phyloP scores from a whole-genome alignment of 2,329 filamentous ascomycete species.

The Aureobasidium sp. region DNA sequence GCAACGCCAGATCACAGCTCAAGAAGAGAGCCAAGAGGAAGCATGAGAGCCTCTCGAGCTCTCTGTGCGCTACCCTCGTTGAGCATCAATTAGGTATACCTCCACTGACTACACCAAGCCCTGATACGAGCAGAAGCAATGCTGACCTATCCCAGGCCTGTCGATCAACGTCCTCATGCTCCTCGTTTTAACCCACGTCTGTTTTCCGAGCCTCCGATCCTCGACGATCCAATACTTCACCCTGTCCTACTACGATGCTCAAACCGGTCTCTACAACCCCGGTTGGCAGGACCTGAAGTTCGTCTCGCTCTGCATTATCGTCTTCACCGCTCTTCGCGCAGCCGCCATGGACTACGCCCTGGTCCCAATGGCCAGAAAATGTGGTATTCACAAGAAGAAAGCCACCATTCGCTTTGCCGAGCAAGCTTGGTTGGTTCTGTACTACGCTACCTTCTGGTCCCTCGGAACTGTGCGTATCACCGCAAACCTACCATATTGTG shows the following conservation, averaged over 20 bases:
- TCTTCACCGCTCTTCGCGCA: constrained; percentile 81
- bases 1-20: neutral
- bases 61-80: constrained; percentile 29
- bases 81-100: constrained; percentile 33
- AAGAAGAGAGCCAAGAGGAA: constrained; percentile 15
- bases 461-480: constrained; percentile 50
- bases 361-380: constrained; percentile 62
- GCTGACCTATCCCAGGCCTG: constrained; percentile 48
- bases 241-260: constrained; percentile 70
- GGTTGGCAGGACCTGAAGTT: constrained; percentile 74
- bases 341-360: constrained; percentile 81
- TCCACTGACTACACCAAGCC: neutral
- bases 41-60: constrained; percentile 24
- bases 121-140: neutral
- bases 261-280: constrained; percentile 61
- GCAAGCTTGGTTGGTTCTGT: constrained; percentile 84
- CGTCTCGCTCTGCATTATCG: constrained; percentile 67
- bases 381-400: constrained; percentile 70
- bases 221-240: constrained; percentile 84
- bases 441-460: constrained; percentile 74
- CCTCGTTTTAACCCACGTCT: constrained; percentile 70
- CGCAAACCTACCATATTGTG: too few species aligned
- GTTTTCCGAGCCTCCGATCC: constrained; percentile 69
- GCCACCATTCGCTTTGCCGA: constrained; percentile 78
- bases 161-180: constrained; percentile 79